phyloP scores from a whole-genome alignment of 306 rosid species.

The Acmispon strigosus region DNA sequence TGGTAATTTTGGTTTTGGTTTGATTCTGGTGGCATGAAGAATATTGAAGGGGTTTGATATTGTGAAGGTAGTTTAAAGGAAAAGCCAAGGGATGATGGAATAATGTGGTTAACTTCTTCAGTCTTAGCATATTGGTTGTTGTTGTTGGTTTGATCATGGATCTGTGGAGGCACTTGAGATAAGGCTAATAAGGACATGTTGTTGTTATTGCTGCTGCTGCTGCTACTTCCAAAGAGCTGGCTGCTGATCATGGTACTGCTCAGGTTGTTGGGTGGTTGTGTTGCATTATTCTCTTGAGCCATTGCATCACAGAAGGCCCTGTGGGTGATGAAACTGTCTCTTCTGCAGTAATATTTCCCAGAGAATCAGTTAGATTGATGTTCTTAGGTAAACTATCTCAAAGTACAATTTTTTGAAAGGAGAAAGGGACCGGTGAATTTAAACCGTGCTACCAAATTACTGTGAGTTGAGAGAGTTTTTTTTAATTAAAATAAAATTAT shows the following conservation, averaged over 20 bases:
- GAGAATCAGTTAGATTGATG: neutral
- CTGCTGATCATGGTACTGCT: conserved; percentile 31
- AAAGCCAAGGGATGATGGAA: conserved; percentile 27
- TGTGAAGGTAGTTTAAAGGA: neutral
- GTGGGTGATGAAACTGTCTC: conserved; percentile 44
- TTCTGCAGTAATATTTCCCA: conserved; percentile 11
- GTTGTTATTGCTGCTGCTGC: conserved; percentile 13
- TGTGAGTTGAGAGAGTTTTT: too few species aligned
- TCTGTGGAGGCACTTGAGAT: conserved; percentile 36
- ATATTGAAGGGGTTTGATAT: neutral
- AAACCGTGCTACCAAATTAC: too few species aligned
- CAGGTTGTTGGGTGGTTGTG: conserved; percentile 40
- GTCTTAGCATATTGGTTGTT: neutral
- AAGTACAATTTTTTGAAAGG: too few species aligned
- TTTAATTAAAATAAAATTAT: too few species aligned
- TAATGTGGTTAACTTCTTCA: conserved; percentile 40
- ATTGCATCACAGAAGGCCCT: conserved; percentile 46
- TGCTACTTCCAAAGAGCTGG: conserved; percentile 38
- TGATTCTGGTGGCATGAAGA: neutral
- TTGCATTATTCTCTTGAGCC: conserved; percentile 34
- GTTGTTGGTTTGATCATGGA: conserved; percentile 28
- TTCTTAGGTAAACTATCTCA: too few species aligned
- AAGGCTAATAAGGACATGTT: conserved; percentile 33
- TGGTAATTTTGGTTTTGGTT: conserved; percentile 35
- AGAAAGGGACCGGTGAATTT: too few species aligned